Conservation (phyloP, 2,329 filamentous ascomycete species). For the Aspergillus fructus region DNA sequence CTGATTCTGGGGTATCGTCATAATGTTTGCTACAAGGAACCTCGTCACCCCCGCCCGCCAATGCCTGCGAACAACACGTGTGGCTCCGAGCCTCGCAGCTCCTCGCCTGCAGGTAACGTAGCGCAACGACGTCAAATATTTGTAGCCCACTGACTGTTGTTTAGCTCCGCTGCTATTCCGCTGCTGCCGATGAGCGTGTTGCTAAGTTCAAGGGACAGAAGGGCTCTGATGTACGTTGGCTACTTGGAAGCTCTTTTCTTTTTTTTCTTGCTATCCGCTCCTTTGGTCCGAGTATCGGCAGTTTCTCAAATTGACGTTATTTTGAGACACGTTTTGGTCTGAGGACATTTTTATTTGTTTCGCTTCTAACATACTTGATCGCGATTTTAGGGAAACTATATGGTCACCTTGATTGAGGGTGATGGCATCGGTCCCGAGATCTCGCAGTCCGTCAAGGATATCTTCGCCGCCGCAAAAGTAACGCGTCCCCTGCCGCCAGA, state of each 20-base stretch:
- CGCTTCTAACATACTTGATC: constrained; percentile 14
- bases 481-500: constrained; percentile 4
- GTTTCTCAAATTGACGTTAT: not conserved
- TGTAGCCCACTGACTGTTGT: constrained; percentile 19
- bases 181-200: constrained; percentile 63
- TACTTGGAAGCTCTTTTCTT: constrained; percentile 24
- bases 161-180: constrained; percentile 62
- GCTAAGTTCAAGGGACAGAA: constrained; percentile 93
- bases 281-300: constrained; percentile 27
- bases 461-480: constrained; percentile 93
- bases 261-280: constrained; percentile 27
- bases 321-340: constrained; percentile 6
- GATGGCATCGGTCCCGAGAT: constrained; percentile 99
- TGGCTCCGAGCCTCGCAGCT: constrained; percentile 48
- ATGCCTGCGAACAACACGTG: constrained; percentile 67
- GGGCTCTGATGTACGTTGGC: constrained; percentile 72
- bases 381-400: constrained; percentile 76
- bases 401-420: constrained; percentile 96
- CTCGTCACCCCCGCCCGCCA: constrained; percentile 76
- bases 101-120: constrained; percentile 58
- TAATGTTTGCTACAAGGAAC: constrained; percentile 80
- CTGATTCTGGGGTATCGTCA: constrained; percentile 40
- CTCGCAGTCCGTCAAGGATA: constrained; percentile 96
- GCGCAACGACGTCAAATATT: constrained; percentile 14
- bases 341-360: not conserved